Conservation (phyloP, 495 filamentous ascomycete genomes). For the Penicillium ucsense region DNA sequence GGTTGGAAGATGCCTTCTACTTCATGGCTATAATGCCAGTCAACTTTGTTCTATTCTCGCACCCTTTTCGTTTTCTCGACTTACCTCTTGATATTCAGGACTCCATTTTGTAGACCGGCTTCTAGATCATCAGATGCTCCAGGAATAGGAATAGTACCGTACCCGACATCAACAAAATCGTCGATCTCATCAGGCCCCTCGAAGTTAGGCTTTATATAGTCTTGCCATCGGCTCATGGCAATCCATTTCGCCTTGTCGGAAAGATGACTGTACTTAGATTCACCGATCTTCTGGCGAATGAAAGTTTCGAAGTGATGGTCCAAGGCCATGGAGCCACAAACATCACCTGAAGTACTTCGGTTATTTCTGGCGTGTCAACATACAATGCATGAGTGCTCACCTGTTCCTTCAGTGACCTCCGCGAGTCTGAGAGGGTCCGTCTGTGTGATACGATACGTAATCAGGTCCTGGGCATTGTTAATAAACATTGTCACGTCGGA, state of each 20-base stretch:
- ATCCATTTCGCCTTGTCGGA: neutral
- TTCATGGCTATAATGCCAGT: slow-evolving; percentile 17
- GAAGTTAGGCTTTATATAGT: slow-evolving; percentile 14
- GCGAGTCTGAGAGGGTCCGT: slow-evolving; percentile 6
- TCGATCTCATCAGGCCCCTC: neutral
- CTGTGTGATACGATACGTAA: slow-evolving; percentile 15
- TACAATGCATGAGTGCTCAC: neutral
- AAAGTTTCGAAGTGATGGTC: slow-evolving; percentile 38
- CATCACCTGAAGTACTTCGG: slow-evolving; percentile 22
- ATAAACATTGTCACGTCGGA: slow-evolving; percentile 1
- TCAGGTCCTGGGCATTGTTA: slow-evolving; percentile 33
- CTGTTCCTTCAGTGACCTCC: slow-evolving; percentile 17
- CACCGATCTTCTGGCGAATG: slow-evolving; percentile 24
- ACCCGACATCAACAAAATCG: slow-evolving; percentile 3
- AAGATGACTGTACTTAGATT: slow-evolving; percentile 1
- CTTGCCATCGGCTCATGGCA: slow-evolving; percentile 13
- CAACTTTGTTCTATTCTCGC: neutral
- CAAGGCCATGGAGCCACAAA: slow-evolving; percentile 50
- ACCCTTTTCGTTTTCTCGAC: neutral
- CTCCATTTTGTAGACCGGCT: slow-evolving; percentile 3
- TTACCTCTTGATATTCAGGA: slow-evolving; percentile 15
- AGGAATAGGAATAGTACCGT: slow-evolving; percentile 9
- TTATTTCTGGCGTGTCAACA: neutral
- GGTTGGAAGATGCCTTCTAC: slow-evolving; percentile 46
- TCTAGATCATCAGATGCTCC: slow-evolving; percentile 6